Conservation (phyloP, 495 filamentous ascomycete genomes). For the Tetracladium marchalianum region DNA sequence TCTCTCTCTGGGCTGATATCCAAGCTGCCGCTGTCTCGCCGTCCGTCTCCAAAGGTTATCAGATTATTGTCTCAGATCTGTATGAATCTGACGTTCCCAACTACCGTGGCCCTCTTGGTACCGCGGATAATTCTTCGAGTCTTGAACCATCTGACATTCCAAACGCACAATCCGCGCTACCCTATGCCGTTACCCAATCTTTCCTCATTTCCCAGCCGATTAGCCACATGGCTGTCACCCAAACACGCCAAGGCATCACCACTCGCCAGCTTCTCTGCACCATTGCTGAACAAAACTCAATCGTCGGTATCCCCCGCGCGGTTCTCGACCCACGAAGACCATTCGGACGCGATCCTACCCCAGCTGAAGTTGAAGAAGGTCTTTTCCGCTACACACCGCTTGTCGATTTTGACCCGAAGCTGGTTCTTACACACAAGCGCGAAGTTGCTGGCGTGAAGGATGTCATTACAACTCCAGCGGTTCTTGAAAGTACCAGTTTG, state of each 20-base stretch:
- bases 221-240: constrained; percentile 69
- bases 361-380: constrained; percentile 74
- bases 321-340: constrained; percentile 83
- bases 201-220: constrained; percentile 72
- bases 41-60: constrained; percentile 67
- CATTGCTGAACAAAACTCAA: constrained; percentile 56
- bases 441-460: constrained; percentile 67
- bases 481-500: constrained; percentile 88
- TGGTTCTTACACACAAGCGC: constrained; percentile 70
- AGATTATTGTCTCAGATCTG: constrained; percentile 77
- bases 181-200: constrained; percentile 66
- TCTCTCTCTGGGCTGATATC: constrained; percentile 68
- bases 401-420: constrained; percentile 77
- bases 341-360: constrained; percentile 70
- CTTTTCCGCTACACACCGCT: constrained; percentile 63
- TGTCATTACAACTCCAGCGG: constrained; percentile 61
- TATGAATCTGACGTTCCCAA: constrained; percentile 79
- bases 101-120: constrained; percentile 71
- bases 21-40: constrained; percentile 33
- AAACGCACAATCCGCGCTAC: constrained; percentile 31
- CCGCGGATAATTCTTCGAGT: constrained; percentile 61
- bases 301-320: constrained; percentile 68
- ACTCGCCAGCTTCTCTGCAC: constrained; percentile 71
- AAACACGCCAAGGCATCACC: constrained; percentile 90
- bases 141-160: constrained; percentile 42